Conservation (phyloP, 2,329 filamentous ascomycete genomes). For the Pseudocercospora ulei region DNA sequence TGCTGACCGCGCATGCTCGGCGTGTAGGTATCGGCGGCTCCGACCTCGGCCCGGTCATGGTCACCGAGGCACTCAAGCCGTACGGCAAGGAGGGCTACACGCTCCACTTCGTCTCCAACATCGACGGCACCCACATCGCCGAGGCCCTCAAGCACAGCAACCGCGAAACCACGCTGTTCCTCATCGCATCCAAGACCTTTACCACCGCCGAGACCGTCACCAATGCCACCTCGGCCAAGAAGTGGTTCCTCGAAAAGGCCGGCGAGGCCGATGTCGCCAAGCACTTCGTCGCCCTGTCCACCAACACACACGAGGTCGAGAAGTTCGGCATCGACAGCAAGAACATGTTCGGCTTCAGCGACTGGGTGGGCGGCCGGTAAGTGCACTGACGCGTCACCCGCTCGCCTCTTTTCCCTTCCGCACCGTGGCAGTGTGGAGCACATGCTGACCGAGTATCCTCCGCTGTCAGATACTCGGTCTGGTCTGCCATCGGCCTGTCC, state of each 20-base stretch:
- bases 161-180: constrained; percentile 96
- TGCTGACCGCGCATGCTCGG: no score
- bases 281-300: constrained; percentile 96
- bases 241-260: constrained; percentile 82
- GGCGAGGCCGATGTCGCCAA: constrained; percentile 73
- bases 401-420: no score
- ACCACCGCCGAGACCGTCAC: constrained; percentile 95
- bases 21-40: constrained; percentile 97
- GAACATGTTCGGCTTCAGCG: constrained; percentile 99
- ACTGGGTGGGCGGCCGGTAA: constrained; percentile 97
- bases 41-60: constrained; percentile 97
- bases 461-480: constrained; percentile 98
- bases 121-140: constrained; percentile 94
- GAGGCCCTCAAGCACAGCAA: constrained; percentile 82
- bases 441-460: no score
- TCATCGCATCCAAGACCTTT: constrained; percentile 98
- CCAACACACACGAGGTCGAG: constrained; percentile 87
- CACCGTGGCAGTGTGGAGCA: no score
- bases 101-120: constrained; percentile 98
- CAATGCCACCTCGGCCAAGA: constrained; percentile 94
- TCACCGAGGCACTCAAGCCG: constrained; percentile 91
- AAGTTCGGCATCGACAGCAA: constrained; percentile 98
- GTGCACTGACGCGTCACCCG: constrained; percentile 98
- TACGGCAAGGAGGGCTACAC: constrained; percentile 80
- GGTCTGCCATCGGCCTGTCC: constrained; percentile 94